These are phyloP conservation scores for Terana coerulea DNA, from an alignment of 768 basidiomycete genomes.

Conservation along the genomic window DNA sequence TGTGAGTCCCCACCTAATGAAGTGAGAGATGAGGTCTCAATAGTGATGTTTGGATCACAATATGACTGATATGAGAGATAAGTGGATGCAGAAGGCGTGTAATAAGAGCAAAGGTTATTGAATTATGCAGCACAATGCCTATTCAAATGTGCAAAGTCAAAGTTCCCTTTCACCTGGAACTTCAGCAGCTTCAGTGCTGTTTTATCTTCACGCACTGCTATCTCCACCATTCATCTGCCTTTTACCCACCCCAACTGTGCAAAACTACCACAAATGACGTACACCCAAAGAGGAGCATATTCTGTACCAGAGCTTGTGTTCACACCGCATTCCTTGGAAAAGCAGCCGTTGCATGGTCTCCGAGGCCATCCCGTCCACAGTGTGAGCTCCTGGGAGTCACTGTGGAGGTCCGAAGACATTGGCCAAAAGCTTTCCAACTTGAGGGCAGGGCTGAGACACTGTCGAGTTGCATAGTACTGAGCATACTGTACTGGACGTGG, in stretches of 20 bases:
- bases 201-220: too few species aligned
- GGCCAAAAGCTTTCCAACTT: not conserved
- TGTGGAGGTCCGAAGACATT: not conserved
- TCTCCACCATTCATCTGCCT: too few species aligned
- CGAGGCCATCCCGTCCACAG: not conserved
- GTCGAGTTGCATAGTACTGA: not conserved
- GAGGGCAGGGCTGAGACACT: not conserved
- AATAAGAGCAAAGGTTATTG: too few species aligned
- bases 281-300: not conserved
- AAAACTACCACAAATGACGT: not conserved
- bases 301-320: not conserved
- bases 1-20: too few species aligned
- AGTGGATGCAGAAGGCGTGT: too few species aligned
- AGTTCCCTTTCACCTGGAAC: too few species aligned
- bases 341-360: not conserved
- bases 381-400: not conserved
- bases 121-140: too few species aligned
- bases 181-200: too few species aligned
- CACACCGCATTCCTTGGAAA: not conserved
- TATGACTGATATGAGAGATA: too few species aligned
- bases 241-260: not conserved
- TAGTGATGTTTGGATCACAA: too few species aligned
- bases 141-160: too few species aligned
- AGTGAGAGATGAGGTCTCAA: too few species aligned
- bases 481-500: not conserved